Conservation (phyloP, 805 yeast genomes). For the Zygoascus tannicola region DNA sequence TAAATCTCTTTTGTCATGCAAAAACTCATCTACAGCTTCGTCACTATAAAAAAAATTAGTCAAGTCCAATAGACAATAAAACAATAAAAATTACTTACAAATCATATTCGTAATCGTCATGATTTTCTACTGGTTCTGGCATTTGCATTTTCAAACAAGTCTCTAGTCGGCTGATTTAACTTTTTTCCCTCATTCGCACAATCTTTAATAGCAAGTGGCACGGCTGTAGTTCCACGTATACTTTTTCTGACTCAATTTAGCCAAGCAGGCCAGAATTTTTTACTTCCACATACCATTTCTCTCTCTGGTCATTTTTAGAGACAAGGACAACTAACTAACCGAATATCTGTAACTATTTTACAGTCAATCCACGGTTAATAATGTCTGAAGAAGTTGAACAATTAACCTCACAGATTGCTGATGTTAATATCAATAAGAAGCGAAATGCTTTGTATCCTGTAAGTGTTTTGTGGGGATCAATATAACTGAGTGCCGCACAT, state of each 20-base stretch:
- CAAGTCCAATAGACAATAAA: not conserved
- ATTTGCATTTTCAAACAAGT: too few species aligned
- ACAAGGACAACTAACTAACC: too few species aligned
- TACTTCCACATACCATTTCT: too few species aligned
- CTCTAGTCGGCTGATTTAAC: too few species aligned
- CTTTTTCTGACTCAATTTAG: not conserved
- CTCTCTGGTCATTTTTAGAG: too few species aligned
- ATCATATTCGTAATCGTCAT: not conserved
- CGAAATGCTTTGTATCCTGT: slow-evolving; percentile 12
- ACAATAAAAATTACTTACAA: not conserved
- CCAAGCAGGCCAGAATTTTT: not conserved
- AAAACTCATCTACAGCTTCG: not conserved
- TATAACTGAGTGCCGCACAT: too few species aligned
- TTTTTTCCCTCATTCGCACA: too few species aligned
- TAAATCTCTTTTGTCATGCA: not conserved
- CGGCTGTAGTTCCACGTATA: not conserved
- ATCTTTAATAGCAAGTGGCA: too few species aligned
- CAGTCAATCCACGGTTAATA: not conserved
- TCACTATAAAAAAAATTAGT: not conserved
- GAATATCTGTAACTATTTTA: too few species aligned
- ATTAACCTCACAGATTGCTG: not conserved
- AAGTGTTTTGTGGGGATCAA: too few species aligned
- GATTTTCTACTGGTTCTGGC: too few species aligned
- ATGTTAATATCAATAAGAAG: slow-evolving; percentile 5
- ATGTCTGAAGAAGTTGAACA: not conserved